Conservation (phyloP, 208 protist species). For the Crithidia fasciculata region DNA sequence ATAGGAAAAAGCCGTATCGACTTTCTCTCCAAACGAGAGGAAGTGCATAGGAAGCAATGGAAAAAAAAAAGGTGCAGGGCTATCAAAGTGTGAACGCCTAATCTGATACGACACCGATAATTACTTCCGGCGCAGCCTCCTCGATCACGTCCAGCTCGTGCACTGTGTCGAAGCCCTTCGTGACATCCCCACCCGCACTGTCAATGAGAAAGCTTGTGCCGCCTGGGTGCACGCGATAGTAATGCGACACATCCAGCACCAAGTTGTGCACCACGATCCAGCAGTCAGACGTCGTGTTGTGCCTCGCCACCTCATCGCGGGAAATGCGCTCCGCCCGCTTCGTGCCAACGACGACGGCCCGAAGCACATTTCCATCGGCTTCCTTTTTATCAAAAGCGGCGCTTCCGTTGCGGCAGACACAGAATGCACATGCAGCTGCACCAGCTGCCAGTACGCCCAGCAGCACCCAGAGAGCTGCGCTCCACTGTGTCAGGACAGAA, state of each 20-base stretch:
- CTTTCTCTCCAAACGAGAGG: too few species aligned
- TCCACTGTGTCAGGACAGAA: too few species aligned
- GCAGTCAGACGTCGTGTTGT: constrained; percentile 3
- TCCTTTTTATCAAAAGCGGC: too few species aligned
- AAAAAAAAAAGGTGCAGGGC: too few species aligned
- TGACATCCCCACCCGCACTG: not conserved
- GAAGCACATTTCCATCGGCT: too few species aligned
- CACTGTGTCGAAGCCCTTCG: constrained; percentile 7
- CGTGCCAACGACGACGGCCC: too few species aligned
- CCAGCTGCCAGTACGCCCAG: too few species aligned
- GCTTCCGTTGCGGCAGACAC: too few species aligned
- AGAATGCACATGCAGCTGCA: too few species aligned
- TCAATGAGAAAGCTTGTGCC: not conserved
- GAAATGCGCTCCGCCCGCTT: not conserved
- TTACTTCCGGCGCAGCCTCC: constrained; percentile 4
- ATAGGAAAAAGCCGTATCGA: too few species aligned
- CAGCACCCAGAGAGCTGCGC: too few species aligned
- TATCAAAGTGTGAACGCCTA: not conserved
- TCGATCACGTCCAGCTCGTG: constrained; percentile 10
- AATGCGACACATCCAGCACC: constrained; percentile 5
- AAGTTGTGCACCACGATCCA: constrained; percentile 14
- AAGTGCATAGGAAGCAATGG: too few species aligned
- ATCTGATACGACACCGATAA: constrained; percentile 6
- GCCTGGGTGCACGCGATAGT: constrained; percentile 7
- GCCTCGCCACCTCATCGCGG: constrained; percentile 4